phyloP scores from a whole-genome alignment of 2,329 filamentous ascomycete species.

The Amphichorda felina region DNA sequence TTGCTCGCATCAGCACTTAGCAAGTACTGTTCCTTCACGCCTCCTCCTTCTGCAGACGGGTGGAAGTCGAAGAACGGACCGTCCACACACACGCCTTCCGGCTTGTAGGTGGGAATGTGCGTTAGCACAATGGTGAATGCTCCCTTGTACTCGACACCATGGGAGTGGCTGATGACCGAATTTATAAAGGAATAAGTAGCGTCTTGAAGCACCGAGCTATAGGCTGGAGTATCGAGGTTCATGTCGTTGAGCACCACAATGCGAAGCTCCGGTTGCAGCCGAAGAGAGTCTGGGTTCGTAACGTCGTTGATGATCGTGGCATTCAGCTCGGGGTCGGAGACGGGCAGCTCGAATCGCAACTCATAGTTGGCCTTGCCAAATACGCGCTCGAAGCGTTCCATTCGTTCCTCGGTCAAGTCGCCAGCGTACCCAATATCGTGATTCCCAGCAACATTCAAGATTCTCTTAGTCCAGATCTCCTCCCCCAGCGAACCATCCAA shows the following conservation, averaged over 20 bases:
- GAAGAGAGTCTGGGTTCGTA: conserved; percentile 31
- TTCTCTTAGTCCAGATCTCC: conserved; percentile 54
- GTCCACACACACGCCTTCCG: conserved; percentile 72
- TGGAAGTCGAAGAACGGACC: conserved; percentile 75
- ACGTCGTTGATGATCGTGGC: conserved; percentile 28
- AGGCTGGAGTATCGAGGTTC: conserved; percentile 79
- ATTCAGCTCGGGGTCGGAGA: conserved; percentile 23
- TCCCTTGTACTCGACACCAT: conserved; percentile 47
- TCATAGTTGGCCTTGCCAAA: conserved; percentile 93
- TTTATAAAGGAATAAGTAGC: conserved; percentile 71
- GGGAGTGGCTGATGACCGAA: conserved; percentile 48
- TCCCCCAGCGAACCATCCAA: conserved; percentile 31
- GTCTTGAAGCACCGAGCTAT: conserved; percentile 54
- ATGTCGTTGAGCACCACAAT: conserved; percentile 84
- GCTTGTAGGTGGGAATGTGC: conserved; percentile 84
- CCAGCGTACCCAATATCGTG: conserved; percentile 96
- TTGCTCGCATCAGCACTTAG: conserved; percentile 61
- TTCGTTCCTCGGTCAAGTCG: conserved; percentile 65
- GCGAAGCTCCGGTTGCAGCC: conserved; percentile 56
- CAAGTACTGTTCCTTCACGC: conserved; percentile 85
- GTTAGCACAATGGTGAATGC: conserved; percentile 79
- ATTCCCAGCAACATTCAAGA: conserved; percentile 89
- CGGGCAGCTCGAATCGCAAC: conserved; percentile 55
- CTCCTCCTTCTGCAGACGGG: conserved; percentile 47
- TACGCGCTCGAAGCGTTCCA: conserved; percentile 68